Conservation (phyloP, 2,329 filamentous ascomycete species). For the Alternaria novae-zelandiae region DNA sequence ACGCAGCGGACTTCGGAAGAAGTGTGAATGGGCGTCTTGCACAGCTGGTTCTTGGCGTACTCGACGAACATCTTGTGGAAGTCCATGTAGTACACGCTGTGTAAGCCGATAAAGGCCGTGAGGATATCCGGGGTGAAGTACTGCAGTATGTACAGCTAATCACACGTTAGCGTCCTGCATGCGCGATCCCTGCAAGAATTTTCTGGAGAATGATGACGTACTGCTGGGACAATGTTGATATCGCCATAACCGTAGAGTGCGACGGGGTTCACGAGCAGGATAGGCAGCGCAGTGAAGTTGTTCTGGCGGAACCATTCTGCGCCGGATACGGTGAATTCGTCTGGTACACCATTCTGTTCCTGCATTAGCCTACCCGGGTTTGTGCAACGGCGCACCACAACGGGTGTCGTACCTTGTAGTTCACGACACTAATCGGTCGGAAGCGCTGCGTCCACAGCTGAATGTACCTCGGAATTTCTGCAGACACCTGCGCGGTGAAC, state of each 20-base stretch:
- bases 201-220: conserved; percentile 32
- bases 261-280: conserved; percentile 43
- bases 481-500: conserved; percentile 31
- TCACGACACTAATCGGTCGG: conserved; percentile 38
- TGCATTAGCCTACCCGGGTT: conserved; percentile 19
- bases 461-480: conserved; percentile 46
- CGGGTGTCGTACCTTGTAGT: conserved; percentile 41
- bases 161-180: conserved; percentile 35
- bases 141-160: conserved; percentile 48
- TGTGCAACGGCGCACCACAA: conserved; percentile 12
- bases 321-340: conserved; percentile 44
- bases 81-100: conserved; percentile 47
- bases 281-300: conserved; percentile 45
- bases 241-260: conserved; percentile 49
- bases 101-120: conserved; percentile 44
- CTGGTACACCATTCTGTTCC: conserved; percentile 45
- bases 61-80: conserved; percentile 47
- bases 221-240: conserved; percentile 46
- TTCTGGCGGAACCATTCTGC: conserved; percentile 45
- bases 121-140: conserved; percentile 50
- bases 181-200: conserved; percentile 28
- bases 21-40: conserved; percentile 41
- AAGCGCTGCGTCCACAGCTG: conserved; percentile 43
- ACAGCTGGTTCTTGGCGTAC: conserved; percentile 38
- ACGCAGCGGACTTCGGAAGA: conserved; percentile 45